Evolutionary conservation across 345 rosid species (phyloP).

Genomic region (Cochlearia excelsa): DNA sequence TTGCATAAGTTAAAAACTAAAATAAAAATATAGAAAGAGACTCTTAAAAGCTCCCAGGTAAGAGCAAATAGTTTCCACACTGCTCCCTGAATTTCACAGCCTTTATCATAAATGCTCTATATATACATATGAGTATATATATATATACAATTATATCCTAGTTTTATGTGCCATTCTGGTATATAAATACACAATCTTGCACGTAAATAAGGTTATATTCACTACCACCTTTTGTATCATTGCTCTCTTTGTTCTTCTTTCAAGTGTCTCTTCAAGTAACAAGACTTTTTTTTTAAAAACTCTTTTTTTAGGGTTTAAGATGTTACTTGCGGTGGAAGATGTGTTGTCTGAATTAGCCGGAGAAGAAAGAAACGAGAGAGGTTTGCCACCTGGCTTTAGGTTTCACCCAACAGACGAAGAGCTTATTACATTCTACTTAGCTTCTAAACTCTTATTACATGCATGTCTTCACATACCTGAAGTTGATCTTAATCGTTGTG

Average conservation of each 20-base stretch:
- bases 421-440: slow-evolving; percentile 81
- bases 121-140: no score
- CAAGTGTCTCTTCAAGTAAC: slow-evolving; percentile 28
- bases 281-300: background rate
- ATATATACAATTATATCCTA: background rate
- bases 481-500: slow-evolving; percentile 89
- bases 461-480: slow-evolving; percentile 74
- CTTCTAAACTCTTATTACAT: slow-evolving; percentile 78
- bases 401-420: slow-evolving; percentile 99
- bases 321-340: slow-evolving; percentile 61
- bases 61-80: slow-evolving; percentile 32
- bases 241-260: slow-evolving; percentile 30
- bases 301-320: slow-evolving; percentile 7
- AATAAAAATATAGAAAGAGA: slow-evolving; percentile 12
- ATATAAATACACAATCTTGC: slow-evolving; percentile 36
- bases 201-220: slow-evolving; percentile 26
- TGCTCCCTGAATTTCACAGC: slow-evolving; percentile 40
- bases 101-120: slow-evolving; percentile 36
- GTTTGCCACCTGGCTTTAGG: slow-evolving; percentile 94
- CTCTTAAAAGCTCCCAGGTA: slow-evolving; percentile 36
- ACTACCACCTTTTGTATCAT: slow-evolving; percentile 30
- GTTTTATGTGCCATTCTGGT: slow-evolving; percentile 18
- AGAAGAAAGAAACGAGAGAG: slow-evolving; percentile 64
- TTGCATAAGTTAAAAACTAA: background rate
- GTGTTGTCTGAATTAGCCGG: slow-evolving; percentile 56